These are phyloP conservation scores for Fusarium virguliforme DNA, from an alignment of 2,329 filamentous ascomycete species.

Conservation along the genomic window DNA sequence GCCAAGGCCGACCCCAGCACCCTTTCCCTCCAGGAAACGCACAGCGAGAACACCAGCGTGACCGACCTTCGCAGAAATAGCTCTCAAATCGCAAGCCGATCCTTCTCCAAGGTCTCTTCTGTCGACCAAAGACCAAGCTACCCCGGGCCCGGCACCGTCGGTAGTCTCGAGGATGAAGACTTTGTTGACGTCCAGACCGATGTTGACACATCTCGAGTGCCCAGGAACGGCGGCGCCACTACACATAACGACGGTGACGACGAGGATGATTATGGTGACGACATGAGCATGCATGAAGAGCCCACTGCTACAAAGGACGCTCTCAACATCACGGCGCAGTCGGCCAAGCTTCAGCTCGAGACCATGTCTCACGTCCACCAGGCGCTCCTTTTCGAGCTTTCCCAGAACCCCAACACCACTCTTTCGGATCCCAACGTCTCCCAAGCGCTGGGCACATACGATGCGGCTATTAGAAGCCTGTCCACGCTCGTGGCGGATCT, in stretches of 20 bases:
- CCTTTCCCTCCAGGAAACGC: slow-evolving; percentile 63
- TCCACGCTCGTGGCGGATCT: slow-evolving; percentile 89
- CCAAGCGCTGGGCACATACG: slow-evolving; percentile 88
- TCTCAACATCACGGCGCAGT: slow-evolving; percentile 97
- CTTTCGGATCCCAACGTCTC: slow-evolving; percentile 84
- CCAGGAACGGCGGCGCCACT: slow-evolving; percentile 55
- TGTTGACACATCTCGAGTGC: slow-evolving; percentile 58
- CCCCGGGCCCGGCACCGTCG: slow-evolving; percentile 62
- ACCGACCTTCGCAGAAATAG: slow-evolving; percentile 64
- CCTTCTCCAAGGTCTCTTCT: slow-evolving; percentile 49
- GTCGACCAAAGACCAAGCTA: slow-evolving; percentile 57
- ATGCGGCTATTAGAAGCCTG: slow-evolving; percentile 89
- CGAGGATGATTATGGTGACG: slow-evolving; percentile 81
- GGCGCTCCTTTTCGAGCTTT: slow-evolving; percentile 80
- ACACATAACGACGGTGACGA: slow-evolving; percentile 72
- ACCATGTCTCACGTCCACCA: slow-evolving; percentile 88
- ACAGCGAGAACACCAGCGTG: slow-evolving; percentile 69
- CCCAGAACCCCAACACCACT: slow-evolving; percentile 77
- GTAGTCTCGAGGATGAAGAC: slow-evolving; percentile 69
- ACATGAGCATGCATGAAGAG: slow-evolving; percentile 82
- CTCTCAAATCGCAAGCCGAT: slow-evolving; percentile 60
- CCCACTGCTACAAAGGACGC: slow-evolving; percentile 88
- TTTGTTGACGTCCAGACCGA: slow-evolving; percentile 65
- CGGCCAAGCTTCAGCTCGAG: slow-evolving; percentile 92
- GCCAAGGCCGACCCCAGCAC: slow-evolving; percentile 83